These are phyloP conservation scores for Globisporangium orthogonon DNA, from an alignment of 352 stramenopile species.

Conservation along the genomic window DNA sequence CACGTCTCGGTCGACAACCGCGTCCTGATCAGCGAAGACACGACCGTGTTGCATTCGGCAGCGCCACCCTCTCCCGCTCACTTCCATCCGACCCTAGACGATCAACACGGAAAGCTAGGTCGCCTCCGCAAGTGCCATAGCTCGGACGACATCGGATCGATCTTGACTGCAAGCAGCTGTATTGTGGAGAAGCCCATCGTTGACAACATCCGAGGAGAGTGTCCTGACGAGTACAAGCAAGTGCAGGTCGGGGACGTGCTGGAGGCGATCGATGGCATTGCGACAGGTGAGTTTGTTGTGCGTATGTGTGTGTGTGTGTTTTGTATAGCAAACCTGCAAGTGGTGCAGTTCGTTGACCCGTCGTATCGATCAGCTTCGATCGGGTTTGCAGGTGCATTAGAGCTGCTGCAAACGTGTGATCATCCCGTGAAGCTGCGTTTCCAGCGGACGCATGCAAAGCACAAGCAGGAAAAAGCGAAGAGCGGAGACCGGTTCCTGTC, in stretches of 20 bases:
- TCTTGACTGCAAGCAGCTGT: constrained; percentile 13
- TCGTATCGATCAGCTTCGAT: constrained; percentile 38
- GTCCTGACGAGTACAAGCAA: constrained; percentile 30
- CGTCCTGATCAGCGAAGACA: constrained; percentile 45
- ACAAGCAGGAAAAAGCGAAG: constrained; percentile 6
- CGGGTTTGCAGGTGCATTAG: constrained; percentile 43
- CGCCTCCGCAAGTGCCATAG: constrained; percentile 47
- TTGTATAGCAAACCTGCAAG: background rate
- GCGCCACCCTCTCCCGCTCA: background rate
- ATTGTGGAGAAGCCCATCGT: constrained; percentile 30
- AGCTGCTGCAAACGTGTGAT: constrained; percentile 45
- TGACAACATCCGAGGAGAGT: constrained; percentile 24
- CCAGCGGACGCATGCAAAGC: constrained; percentile 17
- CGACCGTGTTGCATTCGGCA: constrained; percentile 1
- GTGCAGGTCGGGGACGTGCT: constrained; percentile 62
- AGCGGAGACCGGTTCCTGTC: constrained; percentile 9
- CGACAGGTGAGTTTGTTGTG: constrained; percentile 27
- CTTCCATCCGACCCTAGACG: background rate
- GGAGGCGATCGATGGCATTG: constrained; percentile 65
- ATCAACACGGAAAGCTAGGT: background rate
- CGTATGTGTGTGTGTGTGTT: background rate
- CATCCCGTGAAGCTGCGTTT: constrained; percentile 68
- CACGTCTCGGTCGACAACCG: constrained; percentile 23
- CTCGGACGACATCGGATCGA: constrained; percentile 43
- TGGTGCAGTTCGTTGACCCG: background rate